Evolutionary conservation across 2,329 filamentous ascomycete species (phyloP).

Genomic region (Pseudogymnoascus sp.): DNA sequence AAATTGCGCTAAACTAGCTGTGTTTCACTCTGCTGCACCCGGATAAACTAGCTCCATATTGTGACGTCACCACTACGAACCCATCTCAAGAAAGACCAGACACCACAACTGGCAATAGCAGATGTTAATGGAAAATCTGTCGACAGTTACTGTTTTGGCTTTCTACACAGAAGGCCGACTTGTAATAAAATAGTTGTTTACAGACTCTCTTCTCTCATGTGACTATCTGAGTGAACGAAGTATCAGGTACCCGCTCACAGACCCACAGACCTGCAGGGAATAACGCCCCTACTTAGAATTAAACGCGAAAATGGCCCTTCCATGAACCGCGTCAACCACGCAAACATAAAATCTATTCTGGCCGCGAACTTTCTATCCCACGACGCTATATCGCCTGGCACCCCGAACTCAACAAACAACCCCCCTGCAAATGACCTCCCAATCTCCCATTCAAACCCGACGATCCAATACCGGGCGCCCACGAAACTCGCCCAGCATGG

Average conservation of each 20-base stretch:
- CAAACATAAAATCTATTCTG: neutral
- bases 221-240: neutral
- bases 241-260: neutral
- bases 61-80: neutral
- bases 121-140: neutral
- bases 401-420: neutral
- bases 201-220: neutral
- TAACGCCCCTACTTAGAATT: neutral
- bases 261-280: neutral
- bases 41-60: neutral
- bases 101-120: neutral
- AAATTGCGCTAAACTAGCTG: neutral
- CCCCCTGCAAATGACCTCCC: neutral
- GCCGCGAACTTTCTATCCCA: neutral
- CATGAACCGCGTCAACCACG: neutral
- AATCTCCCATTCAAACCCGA: neutral
- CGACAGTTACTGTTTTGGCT: neutral
- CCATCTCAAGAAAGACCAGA: neutral
- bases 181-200: neutral
- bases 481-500: neutral
- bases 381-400: neutral
- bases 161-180: neutral
- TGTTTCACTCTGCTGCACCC: neutral
- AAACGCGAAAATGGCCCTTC: neutral
- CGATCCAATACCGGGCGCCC: constrained; percentile 1